phyloP scores from a whole-genome alignment of 148 eudicot species.

The Chenopodium formosanum region DNA sequence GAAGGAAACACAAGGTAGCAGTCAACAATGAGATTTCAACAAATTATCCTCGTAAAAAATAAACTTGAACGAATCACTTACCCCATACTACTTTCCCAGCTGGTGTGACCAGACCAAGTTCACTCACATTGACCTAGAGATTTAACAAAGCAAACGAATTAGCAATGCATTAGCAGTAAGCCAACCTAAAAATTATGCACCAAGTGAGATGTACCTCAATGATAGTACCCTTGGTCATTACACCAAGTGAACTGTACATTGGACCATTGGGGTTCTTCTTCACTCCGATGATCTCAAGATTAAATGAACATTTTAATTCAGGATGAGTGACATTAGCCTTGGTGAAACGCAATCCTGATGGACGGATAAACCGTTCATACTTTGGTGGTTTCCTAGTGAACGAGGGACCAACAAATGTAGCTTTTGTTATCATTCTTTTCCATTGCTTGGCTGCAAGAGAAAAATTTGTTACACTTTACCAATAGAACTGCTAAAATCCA shows the following conservation, averaged over 20 bases:
- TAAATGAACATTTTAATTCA: slow-evolving; percentile 92
- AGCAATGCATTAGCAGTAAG: not conserved
- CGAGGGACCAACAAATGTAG: slow-evolving; percentile 85
- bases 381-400: slow-evolving; percentile 98
- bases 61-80: slow-evolving; percentile 31
- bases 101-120: slow-evolving; percentile 93
- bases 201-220: slow-evolving; percentile 59
- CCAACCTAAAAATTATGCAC: not conserved
- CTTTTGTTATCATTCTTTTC: slow-evolving; percentile 98
- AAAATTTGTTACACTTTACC: not conserved
- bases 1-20: not conserved
- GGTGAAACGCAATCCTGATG: slow-evolving; percentile 80
- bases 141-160: not conserved
- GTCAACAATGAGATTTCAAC: not conserved
- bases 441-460: slow-evolving; percentile 87
- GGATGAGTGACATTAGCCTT: slow-evolving; percentile 98
- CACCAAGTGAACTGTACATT: slow-evolving; percentile 95
- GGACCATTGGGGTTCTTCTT: slow-evolving; percentile 96
- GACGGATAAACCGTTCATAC: slow-evolving; percentile 94
- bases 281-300: slow-evolving; percentile 95
- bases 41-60: too few species aligned
- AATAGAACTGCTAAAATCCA: not conserved
- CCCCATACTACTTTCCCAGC: slow-evolving; percentile 99
- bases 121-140: slow-evolving; percentile 84
- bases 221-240: slow-evolving; percentile 87